Evolutionary conservation across 2,329 filamentous ascomycete genomes (phyloP).

Genomic region (Penicillium italicum): DNA sequence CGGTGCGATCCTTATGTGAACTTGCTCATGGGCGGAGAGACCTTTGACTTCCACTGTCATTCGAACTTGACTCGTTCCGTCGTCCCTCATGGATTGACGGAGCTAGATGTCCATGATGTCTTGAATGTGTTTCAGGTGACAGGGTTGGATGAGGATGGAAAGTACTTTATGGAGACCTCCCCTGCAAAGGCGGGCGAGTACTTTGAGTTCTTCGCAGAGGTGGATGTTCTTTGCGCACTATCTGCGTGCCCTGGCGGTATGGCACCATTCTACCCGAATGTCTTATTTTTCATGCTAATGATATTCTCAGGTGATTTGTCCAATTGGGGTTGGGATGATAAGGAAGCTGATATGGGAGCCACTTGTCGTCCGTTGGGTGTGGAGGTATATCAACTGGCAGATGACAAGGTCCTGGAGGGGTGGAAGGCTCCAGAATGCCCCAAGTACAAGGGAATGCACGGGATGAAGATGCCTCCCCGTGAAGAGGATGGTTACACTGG

Average conservation of each 20-base stretch:
- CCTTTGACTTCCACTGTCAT: slow-evolving; percentile 80
- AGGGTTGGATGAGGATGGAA: slow-evolving; percentile 65
- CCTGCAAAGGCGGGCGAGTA: slow-evolving; percentile 49
- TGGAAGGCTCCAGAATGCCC: slow-evolving; percentile 63
- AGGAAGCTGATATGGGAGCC: slow-evolving; percentile 56
- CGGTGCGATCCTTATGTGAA: slow-evolving; percentile 84
- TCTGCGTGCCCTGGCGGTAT: slow-evolving; percentile 68
- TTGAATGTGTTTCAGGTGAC: slow-evolving; percentile 86
- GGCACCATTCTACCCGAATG: slow-evolving; percentile 1
- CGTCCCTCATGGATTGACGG: slow-evolving; percentile 62
- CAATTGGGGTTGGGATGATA: slow-evolving; percentile 72
- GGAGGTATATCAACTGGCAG: slow-evolving; percentile 64
- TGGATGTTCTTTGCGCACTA: slow-evolving; percentile 65
- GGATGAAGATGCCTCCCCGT: slow-evolving; percentile 52
- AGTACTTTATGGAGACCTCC: slow-evolving; percentile 67
- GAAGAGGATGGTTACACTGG: slow-evolving; percentile 30
- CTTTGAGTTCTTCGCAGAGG: slow-evolving; percentile 77
- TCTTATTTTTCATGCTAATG: slow-evolving; percentile 13
- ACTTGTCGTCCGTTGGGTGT: slow-evolving; percentile 73
- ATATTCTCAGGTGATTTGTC: slow-evolving; percentile 61
- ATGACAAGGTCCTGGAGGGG: slow-evolving; percentile 52
- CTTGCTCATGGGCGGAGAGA: slow-evolving; percentile 63
- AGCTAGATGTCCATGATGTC: slow-evolving; percentile 78
- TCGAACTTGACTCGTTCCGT: slow-evolving; percentile 75
- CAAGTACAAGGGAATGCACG: slow-evolving; percentile 64